Evolutionary conservation across 345 rosid genomes (phyloP).

Genomic region (Gossypium rotundifolium): DNA sequence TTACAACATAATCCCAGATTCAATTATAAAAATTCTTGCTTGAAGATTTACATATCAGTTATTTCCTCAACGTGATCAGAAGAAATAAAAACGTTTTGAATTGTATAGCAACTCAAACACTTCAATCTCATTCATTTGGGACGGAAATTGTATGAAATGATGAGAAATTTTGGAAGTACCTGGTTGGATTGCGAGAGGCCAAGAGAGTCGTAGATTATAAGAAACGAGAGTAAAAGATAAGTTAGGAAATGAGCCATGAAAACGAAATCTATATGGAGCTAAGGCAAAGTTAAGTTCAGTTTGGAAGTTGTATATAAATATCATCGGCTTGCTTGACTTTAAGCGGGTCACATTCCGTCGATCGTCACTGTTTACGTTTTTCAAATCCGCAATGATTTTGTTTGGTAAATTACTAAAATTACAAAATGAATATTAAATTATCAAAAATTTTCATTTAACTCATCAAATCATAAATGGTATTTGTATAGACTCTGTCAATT

Average conservation of each 20-base stretch:
- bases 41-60: neutral
- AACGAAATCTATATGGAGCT: neutral
- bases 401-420: too few species aligned
- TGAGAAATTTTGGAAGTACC: neutral
- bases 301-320: neutral
- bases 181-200: neutral
- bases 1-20: neutral
- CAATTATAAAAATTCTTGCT: neutral
- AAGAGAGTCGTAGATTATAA: neutral
- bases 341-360: neutral
- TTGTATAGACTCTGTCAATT: fast-evolving
- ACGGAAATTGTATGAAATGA: neutral
- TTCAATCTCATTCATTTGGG: neutral
- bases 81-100: neutral
- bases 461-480: fast-evolving
- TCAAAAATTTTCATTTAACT: fast-evolving
- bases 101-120: too few species aligned
- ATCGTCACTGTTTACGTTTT: neutral
- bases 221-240: neutral
- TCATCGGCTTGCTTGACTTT: neutral
- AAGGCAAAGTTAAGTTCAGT: neutral
- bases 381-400: neutral
- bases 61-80: neutral
- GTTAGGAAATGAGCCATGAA: neutral
- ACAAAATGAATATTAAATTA: too few species aligned